phyloP scores from a whole-genome alignment of 2,329 filamentous ascomycete genomes.

The Hypoxylon sp. region DNA sequence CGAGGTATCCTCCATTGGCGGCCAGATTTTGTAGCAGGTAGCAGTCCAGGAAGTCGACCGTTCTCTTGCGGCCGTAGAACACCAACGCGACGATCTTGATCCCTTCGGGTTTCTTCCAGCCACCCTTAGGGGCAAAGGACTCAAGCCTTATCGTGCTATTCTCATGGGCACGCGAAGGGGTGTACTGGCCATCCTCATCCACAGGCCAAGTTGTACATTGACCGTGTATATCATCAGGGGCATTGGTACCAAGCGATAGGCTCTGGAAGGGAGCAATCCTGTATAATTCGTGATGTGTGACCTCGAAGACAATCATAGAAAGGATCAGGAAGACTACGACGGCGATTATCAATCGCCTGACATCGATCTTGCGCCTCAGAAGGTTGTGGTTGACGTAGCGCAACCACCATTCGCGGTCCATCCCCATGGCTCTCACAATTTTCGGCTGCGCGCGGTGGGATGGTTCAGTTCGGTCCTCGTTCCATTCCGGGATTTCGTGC shows the following conservation, averaged over 20 bases:
- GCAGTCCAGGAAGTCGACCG: conserved; percentile 64
- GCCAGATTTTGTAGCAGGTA: conserved; percentile 62
- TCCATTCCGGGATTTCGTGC: conserved; percentile 30
- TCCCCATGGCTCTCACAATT: conserved; percentile 18
- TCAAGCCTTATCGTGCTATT: conserved; percentile 41
- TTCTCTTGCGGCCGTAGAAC: conserved; percentile 62
- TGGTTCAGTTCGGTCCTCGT: conserved; percentile 27
- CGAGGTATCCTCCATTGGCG: conserved; percentile 61
- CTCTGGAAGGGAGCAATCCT: conserved; percentile 29
- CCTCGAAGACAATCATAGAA: conserved; percentile 45
- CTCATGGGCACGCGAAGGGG: conserved; percentile 3
- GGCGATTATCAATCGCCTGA: conserved; percentile 43
- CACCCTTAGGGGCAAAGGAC: conserved; percentile 47
- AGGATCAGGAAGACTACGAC: conserved; percentile 37
- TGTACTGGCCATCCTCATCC: conserved; percentile 38
- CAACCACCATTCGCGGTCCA: conserved; percentile 39
- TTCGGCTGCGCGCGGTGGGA: conserved; percentile 25
- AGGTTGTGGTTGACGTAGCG: conserved; percentile 40
- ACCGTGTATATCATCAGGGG: conserved; percentile 26
- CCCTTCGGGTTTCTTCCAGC: conserved; percentile 52
- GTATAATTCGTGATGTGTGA: conserved; percentile 44
- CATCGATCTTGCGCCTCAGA: conserved; percentile 39
- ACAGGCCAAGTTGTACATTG: conserved; percentile 53
- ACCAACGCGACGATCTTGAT: conserved; percentile 61
- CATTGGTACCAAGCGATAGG: background rate